These are phyloP conservation scores for Alternaria dauci DNA, from an alignment of 2,329 filamentous ascomycete genomes.

Conservation along the genomic window DNA sequence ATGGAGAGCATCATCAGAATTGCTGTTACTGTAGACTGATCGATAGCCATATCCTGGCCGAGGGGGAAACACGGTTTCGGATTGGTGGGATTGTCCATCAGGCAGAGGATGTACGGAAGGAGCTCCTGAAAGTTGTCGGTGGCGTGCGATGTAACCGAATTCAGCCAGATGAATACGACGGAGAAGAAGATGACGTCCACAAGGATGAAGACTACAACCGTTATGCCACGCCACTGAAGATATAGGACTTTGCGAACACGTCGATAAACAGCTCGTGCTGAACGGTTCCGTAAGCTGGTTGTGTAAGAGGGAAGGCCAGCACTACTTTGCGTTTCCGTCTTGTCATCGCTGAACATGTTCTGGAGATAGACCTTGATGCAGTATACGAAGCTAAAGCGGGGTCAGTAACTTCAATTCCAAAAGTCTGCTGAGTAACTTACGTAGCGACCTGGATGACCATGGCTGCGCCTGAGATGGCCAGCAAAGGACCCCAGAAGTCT, in stretches of 20 bases:
- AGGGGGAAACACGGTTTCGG: slow-evolving; percentile 71
- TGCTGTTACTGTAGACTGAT: slow-evolving; percentile 78
- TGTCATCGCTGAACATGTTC: slow-evolving; percentile 76
- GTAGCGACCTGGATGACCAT: slow-evolving; percentile 84
- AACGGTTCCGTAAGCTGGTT: slow-evolving; percentile 78
- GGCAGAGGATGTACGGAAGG: slow-evolving; percentile 74
- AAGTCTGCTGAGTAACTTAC: slow-evolving; percentile 58
- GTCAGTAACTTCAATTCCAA: slow-evolving; percentile 21
- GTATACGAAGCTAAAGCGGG: slow-evolving; percentile 65
- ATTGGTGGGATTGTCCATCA: slow-evolving; percentile 66
- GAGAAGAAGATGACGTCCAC: slow-evolving; percentile 94
- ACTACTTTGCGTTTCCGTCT: slow-evolving; percentile 68
- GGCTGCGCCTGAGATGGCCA: slow-evolving; percentile 78
- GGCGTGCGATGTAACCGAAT: slow-evolving; percentile 65
- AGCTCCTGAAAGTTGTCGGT: slow-evolving; percentile 65
- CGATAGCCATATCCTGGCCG: slow-evolving; percentile 71
- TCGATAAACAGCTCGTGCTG: slow-evolving; percentile 86
- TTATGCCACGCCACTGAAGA: slow-evolving; percentile 93
- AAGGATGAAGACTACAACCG: slow-evolving; percentile 88
- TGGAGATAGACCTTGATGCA: slow-evolving; percentile 94
- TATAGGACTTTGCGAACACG: slow-evolving; percentile 85
- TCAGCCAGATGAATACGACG: slow-evolving; percentile 86
- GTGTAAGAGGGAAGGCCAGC: slow-evolving; percentile 74
- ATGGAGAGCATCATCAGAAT: slow-evolving; percentile 82
- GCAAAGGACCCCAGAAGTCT: slow-evolving; percentile 88